These are phyloP conservation scores for Noccaea bulbosa DNA, from an alignment of 345 rosid species.

Conservation along the genomic window DNA sequence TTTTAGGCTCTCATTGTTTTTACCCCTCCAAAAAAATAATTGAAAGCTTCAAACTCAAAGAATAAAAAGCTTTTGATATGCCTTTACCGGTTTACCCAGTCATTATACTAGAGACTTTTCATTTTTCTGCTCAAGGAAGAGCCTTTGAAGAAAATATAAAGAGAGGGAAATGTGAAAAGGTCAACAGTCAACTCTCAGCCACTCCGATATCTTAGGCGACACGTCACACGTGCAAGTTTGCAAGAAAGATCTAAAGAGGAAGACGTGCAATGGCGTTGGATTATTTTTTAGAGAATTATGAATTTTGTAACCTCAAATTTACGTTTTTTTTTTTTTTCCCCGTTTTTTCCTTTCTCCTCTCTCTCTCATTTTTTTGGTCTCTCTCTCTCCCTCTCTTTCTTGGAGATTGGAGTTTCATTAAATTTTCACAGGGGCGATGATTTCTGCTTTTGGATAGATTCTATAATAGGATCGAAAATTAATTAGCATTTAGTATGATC, in stretches of 20 bases:
- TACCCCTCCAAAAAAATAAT: no score
- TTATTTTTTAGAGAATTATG: background rate
- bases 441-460: slow-evolving; percentile 22
- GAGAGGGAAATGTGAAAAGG: slow-evolving; percentile 3
- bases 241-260: slow-evolving; percentile 24
- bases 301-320: slow-evolving; percentile 17
- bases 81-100: no score
- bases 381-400: background rate
- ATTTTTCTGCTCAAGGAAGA: background rate
- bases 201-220: slow-evolving; percentile 15
- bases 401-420: slow-evolving; percentile 4
- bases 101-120: no score
- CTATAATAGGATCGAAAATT: slow-evolving; percentile 4
- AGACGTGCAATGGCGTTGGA: slow-evolving; percentile 32
- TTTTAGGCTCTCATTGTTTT: no score
- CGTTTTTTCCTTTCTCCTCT: background rate
- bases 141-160: background rate
- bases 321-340: background rate
- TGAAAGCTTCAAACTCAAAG: no score
- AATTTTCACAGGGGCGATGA: slow-evolving; percentile 6
- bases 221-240: slow-evolving; percentile 31
- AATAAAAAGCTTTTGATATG: no score
- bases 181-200: background rate
- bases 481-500: slow-evolving; percentile 27
- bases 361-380: background rate